Conservation (phyloP, 164 flowering plant genomes). For the Macadamia tetraphylla region DNA sequence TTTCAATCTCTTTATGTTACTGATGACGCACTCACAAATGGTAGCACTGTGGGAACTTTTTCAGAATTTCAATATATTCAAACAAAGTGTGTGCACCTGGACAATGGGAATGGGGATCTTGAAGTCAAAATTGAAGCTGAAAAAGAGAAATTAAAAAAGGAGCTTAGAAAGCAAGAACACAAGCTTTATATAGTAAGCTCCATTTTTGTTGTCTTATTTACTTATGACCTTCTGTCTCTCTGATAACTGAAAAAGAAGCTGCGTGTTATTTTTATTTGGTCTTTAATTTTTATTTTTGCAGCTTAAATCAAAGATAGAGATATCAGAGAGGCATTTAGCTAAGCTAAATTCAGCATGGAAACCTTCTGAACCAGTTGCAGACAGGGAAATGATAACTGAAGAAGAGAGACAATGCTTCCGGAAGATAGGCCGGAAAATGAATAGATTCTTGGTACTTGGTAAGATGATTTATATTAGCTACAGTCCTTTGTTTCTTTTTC, state of each 20-base stretch:
- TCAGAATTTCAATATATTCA: conserved; percentile 59
- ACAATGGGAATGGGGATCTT: conserved; percentile 19
- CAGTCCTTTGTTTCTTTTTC: too few relatives aligned
- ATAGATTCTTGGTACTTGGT: conserved; percentile 68
- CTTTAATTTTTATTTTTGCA: conserved; percentile 24
- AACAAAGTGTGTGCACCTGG: conserved; percentile 17
- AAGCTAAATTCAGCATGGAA: conserved; percentile 51
- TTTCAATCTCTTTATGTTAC: conserved; percentile 23
- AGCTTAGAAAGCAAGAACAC: conserved; percentile 52
- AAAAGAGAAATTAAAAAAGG: conserved; percentile 54
- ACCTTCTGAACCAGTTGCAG: conserved; percentile 44
- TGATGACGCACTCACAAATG: conserved; percentile 14
- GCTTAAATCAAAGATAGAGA: conserved; percentile 73
- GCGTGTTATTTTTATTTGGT: not conserved
- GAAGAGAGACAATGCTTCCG: conserved; percentile 73
- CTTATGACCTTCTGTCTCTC: not conserved
- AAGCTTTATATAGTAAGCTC: conserved; percentile 64
- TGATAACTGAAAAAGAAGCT: conserved; percentile 1
- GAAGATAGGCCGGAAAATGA: conserved; percentile 61
- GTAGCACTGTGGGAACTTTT: conserved; percentile 49
- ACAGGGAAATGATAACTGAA: conserved; percentile 63
- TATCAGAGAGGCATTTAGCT: conserved; percentile 39
- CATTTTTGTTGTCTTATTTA: not conserved
- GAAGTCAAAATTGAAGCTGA: conserved; percentile 49
- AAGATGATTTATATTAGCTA: conserved; percentile 6